Base-by-base conservation (phyloP, 805 yeast genomes). In the Myxozyma melibiosi region DNA sequence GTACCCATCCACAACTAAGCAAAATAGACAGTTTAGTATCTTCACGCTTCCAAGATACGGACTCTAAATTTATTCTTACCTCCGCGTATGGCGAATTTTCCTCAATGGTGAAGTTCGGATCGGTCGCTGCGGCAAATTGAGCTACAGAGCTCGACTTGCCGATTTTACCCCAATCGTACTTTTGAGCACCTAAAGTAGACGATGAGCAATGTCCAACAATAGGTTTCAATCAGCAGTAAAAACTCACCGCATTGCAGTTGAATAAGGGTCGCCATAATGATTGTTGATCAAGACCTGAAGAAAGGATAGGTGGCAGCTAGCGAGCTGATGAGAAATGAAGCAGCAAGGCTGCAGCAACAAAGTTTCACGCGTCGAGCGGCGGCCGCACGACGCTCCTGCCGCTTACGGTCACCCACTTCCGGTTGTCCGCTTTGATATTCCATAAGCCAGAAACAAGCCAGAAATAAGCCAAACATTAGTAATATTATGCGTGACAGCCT, bases 1-100 rank as follows among this genome's bases (percentile, higher is more conserved):
- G 98, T 90, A 38, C 99, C 99, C 99, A 94, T 94, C 99, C 99
- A 94, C 65, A 94, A 78, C 73, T 65, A 35, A 16, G 14, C 20
- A 31, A 8, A 14, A 2, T 5, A 14, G 18, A n/a, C 2, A 42
- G 16, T 18, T 45, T 27, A 41, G 14, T 20, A 20, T 44, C 22
- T 24, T 4, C 5, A 27, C 3, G 14, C 16, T 13, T 33, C 18
- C 7, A n/a, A 2, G 18, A 16, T n/a, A 30, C 14, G 4, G 6
- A 6, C 24, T 11, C 16, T 27, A 13, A 18, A 5, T 24, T 8
- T 2, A n/a, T 6, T 14, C 40, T 31, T 22, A 48, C 68, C 73
- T 94, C 99, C 16, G 99, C 99, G 70, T 94, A 94, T 9, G 99
- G 98, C 68, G 84, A 82, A 37, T 78, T 51, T 67, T 86, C 91